phyloP scores from a whole-genome alignment of 805 yeast species.

The Ascoidea tarda region DNA sequence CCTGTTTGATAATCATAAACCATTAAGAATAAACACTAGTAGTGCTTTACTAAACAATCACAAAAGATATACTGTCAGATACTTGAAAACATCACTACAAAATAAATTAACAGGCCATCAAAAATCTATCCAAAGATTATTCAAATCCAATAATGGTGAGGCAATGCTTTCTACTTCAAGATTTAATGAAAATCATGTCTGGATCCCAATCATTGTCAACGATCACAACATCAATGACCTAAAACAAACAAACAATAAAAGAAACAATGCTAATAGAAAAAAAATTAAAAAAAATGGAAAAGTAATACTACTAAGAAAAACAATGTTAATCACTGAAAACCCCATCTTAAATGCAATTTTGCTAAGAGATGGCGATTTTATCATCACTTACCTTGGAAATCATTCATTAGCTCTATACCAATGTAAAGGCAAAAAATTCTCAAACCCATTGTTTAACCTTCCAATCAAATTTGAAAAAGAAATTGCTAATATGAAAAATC shows the following conservation, averaged over 20 bases:
- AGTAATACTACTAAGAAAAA: constrained; percentile 23
- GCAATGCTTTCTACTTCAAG: constrained; percentile 45
- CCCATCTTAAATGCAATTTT: constrained; percentile 36
- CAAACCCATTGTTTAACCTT: constrained; percentile 2
- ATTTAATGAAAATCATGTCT: constrained; percentile 46
- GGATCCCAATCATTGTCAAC: constrained; percentile 28
- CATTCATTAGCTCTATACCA: constrained; percentile 44
- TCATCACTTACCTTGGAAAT: constrained; percentile 30
- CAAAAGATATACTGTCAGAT: background rate
- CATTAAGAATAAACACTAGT: constrained; percentile 11
- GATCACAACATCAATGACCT: too few species aligned
- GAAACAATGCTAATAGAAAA: constrained; percentile 14
- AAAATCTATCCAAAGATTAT: constrained; percentile 57
- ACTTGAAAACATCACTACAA: constrained; percentile 16
- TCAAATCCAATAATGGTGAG: constrained; percentile 54
- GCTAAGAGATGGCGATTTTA: constrained; percentile 29
- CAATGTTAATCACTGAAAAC: constrained; percentile 22
- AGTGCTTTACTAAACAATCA: background rate
- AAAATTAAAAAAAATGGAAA: background rate
- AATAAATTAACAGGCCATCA: constrained; percentile 75
- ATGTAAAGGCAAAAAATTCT: constrained; percentile 22
- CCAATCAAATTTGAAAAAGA: background rate
- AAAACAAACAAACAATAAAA: too few species aligned
- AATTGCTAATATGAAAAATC: background rate
- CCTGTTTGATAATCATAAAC: constrained; percentile 9